Conservation (phyloP, 176 grass and related monocot genomes). For the Triticum turgidum region DNA sequence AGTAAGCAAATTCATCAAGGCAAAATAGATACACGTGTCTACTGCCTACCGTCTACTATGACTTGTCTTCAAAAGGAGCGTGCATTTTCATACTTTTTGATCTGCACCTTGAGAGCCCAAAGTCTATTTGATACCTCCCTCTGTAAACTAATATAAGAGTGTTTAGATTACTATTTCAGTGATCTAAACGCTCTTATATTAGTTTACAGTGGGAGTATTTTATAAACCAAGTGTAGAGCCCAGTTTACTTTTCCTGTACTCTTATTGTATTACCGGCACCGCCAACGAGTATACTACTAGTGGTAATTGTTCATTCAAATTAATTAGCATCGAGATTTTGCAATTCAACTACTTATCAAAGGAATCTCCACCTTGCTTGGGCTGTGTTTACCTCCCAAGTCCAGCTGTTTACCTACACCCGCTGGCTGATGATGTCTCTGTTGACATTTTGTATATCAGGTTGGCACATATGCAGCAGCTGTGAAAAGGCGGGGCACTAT, state of each 20-base stretch:
- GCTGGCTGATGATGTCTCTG: not conserved
- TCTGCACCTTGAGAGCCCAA: not conserved
- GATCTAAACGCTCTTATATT: too few species aligned
- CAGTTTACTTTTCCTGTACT: not conserved
- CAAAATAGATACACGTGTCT: too few species aligned
- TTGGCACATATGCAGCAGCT: slow-evolving; percentile 99
- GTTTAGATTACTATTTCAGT: too few species aligned
- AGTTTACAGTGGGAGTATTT: not conserved
- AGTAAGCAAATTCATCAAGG: too few species aligned
- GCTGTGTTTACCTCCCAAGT: not conserved
- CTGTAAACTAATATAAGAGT: too few species aligned
- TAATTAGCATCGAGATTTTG: not conserved
- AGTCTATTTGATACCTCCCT: too few species aligned
- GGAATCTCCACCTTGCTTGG: not conserved
- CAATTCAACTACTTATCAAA: too few species aligned
- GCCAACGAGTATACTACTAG: not conserved
- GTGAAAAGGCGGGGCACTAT: slow-evolving; percentile 76
- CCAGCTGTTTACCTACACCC: not conserved
- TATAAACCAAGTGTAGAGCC: not conserved
- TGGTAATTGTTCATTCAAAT: not conserved
- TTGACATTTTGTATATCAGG: slow-evolving; percentile 49
- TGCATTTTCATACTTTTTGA: not conserved
- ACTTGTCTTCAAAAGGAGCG: too few species aligned
- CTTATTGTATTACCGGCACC: not conserved
- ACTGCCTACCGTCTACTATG: too few species aligned